Conservation (phyloP, 345 rosid genomes). For the Aurinia saxatilis region DNA sequence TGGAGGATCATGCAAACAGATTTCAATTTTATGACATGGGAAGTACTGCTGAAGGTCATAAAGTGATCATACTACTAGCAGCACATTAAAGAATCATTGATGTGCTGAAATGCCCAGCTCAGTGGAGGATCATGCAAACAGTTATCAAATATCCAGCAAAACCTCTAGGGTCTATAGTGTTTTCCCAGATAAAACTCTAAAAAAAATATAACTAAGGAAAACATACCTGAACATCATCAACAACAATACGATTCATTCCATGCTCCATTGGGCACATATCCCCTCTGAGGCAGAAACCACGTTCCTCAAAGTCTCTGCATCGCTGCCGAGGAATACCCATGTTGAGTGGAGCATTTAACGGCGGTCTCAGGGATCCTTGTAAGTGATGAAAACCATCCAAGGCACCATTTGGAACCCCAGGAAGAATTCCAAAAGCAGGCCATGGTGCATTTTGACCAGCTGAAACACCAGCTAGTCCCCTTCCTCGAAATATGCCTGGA, state of each 20-base stretch:
- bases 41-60: not conserved
- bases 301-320: slow-evolving; percentile 98
- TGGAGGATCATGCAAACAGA: not conserved
- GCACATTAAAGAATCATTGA: not conserved
- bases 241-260: slow-evolving; percentile 94
- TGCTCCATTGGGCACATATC: slow-evolving; percentile 99
- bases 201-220: not conserved
- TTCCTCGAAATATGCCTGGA: slow-evolving; percentile 57
- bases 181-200: not conserved
- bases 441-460: slow-evolving; percentile 58
- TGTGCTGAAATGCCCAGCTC: not conserved
- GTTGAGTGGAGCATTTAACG: slow-evolving; percentile 49
- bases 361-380: slow-evolving; percentile 67
- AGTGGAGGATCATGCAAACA: not conserved
- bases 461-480: slow-evolving; percentile 63
- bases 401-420: slow-evolving; percentile 71
- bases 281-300: slow-evolving; percentile 96
- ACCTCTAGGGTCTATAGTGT: not conserved
- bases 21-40: not conserved
- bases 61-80: not conserved
- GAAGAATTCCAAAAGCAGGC: slow-evolving; percentile 75
- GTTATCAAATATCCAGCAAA: slow-evolving; percentile 3
- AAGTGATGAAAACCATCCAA: slow-evolving; percentile 69
- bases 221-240: slow-evolving; percentile 95
- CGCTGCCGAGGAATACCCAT: slow-evolving; percentile 74